Conservation (phyloP, 768 basidiomycete species). For the Russula sp. region DNA sequence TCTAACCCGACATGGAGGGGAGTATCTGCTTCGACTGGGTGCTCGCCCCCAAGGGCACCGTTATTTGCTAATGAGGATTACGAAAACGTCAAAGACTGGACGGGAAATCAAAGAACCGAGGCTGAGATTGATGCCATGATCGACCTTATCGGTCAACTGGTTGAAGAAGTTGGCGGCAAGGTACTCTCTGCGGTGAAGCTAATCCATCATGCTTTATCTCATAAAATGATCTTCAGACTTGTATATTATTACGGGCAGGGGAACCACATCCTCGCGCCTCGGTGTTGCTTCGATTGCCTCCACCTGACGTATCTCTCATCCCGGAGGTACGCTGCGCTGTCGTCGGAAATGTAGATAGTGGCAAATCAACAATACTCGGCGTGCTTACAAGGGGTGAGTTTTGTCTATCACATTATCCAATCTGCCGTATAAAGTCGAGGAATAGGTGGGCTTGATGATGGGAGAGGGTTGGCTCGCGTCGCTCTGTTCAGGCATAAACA, state of each 20-base stretch:
- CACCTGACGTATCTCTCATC: conserved; percentile 69
- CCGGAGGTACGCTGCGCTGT: conserved; percentile 95
- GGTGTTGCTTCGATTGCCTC: conserved; percentile 69
- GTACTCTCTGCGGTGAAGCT: conserved; percentile 38
- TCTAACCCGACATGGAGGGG: conserved; percentile 65
- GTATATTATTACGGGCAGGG: conserved; percentile 50
- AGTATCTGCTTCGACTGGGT: conserved; percentile 74
- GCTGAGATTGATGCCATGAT: conserved; percentile 52
- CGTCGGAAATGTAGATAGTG: conserved; percentile 92
- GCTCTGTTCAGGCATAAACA: conserved; percentile 95
- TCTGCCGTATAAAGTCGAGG: conserved; percentile 26
- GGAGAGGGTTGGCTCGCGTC: conserved; percentile 77
- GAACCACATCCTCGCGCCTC: conserved; percentile 53
- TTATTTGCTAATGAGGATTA: conserved; percentile 54
- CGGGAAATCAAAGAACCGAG: conserved; percentile 48
- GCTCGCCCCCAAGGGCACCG: conserved; percentile 55
- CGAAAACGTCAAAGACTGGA: conserved; percentile 51
- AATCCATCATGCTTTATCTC: not conserved
- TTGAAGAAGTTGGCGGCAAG: conserved; percentile 80
- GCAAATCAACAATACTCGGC: conserved; percentile 92
- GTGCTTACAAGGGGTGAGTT: conserved; percentile 85
- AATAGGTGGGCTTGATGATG: conserved; percentile 74
- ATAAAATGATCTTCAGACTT: conserved; percentile 43
- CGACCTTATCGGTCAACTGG: conserved; percentile 45
- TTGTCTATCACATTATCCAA: conserved; percentile 27